Evolutionary conservation across 257 asterid species (phyloP).

Genomic region (Rehmannia glutinosa): DNA sequence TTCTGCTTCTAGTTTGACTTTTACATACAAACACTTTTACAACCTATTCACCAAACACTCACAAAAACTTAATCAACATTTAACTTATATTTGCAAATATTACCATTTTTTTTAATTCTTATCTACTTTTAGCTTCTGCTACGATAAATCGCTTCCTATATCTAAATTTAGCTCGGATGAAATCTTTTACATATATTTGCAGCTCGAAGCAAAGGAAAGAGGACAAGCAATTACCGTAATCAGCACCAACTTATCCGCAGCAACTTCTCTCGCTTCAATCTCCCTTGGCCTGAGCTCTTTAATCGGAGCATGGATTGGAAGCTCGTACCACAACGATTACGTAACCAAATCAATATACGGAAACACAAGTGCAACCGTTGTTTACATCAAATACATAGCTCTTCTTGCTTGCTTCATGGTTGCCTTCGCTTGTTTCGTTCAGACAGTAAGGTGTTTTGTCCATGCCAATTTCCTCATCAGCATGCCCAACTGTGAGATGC

Average conservation of each 20-base stretch:
- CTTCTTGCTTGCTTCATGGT: conserved; percentile 39
- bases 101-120: too few species aligned
- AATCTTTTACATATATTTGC: not conserved
- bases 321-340: conserved; percentile 24
- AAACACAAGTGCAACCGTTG: conserved; percentile 24
- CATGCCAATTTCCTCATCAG: conserved; percentile 49
- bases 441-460: conserved; percentile 35
- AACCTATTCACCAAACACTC: too few species aligned
- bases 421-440: conserved; percentile 49
- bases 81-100: too few species aligned
- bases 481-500: conserved; percentile 44
- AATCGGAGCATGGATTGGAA: conserved; percentile 55
- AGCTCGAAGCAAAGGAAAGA: conserved; percentile 42
- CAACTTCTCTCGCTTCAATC: conserved; percentile 45
- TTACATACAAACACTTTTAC: too few species aligned
- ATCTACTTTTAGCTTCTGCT: not conserved
- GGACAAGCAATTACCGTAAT: conserved; percentile 36
- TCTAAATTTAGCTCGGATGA: not conserved
- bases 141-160: not conserved
- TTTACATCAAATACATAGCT: conserved; percentile 34
- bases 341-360: conserved; percentile 38
- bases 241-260: conserved; percentile 36
- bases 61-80: too few species aligned
- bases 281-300: conserved; percentile 43
- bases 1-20: too few species aligned